Evolutionary conservation across 78 protist genomes (phyloP).

Genomic region (Dictyostelium intermedium): DNA sequence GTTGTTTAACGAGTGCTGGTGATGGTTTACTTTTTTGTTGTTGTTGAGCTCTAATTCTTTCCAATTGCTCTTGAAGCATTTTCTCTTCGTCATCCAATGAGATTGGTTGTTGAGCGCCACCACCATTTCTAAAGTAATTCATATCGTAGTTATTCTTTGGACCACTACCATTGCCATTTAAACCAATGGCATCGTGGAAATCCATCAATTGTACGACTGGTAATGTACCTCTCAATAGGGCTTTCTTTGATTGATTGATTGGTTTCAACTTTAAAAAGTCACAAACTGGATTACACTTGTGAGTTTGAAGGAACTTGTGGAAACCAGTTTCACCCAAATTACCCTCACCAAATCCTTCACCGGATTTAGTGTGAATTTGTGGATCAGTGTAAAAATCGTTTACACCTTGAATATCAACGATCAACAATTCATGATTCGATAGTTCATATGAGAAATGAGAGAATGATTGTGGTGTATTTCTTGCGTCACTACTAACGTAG

Average conservation of each 20-base stretch:
- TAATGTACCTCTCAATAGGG: conserved; percentile 47
- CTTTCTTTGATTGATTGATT: conserved; percentile 38
- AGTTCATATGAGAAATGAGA: conserved; percentile 89
- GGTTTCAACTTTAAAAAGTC: conserved; percentile 59
- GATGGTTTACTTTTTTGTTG: conserved; percentile 28
- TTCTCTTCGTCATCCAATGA: conserved; percentile 53
- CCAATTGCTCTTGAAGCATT: conserved; percentile 64
- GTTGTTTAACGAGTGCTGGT: conserved; percentile 24
- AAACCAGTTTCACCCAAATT: conserved; percentile 89
- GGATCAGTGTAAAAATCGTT: conserved; percentile 94
- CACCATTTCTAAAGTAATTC: conserved; percentile 46
- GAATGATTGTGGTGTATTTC: conserved; percentile 91
- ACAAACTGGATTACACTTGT: conserved; percentile 90
- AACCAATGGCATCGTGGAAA: conserved; percentile 66
- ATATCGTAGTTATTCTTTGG: conserved; percentile 12
- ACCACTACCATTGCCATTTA: conserved; percentile 18
- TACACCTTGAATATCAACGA: conserved; percentile 94
- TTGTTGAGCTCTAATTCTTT: conserved; percentile 60
- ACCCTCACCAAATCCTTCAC: conserved; percentile 89
- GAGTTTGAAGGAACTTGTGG: conserved; percentile 79
- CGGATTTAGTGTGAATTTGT: conserved; percentile 87
- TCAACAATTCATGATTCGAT: conserved; percentile 66
- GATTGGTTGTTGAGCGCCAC: conserved; percentile 8
- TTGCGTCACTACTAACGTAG: conserved; percentile 74
- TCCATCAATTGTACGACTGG: conserved; percentile 76